A percentile compares a stretch with the other conserved stretches of the same genome.
Evolutionary conservation across 495 filamentous ascomycete species (phyloP).

Genomic region (Penicillium pulvis): DNA sequence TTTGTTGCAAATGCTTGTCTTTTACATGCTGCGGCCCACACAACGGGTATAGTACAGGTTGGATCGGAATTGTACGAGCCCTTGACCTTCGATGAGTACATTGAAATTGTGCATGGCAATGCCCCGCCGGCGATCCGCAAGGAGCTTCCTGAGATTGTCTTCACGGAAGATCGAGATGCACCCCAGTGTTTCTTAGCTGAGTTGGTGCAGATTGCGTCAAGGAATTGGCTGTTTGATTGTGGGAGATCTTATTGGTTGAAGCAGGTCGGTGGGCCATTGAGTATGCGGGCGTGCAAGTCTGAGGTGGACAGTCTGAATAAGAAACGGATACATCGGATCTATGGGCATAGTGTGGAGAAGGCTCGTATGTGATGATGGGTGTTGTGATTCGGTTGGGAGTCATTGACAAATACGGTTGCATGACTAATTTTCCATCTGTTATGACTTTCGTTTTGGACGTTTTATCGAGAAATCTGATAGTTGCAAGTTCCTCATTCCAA

Average conservation of each 20-base stretch:
- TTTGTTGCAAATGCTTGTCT: slow-evolving; percentile 45
- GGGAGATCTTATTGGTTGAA: slow-evolving; percentile 41
- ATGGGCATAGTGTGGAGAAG: slow-evolving; percentile 17
- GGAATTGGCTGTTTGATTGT: slow-evolving; percentile 43
- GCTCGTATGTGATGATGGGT: slow-evolving; percentile 19
- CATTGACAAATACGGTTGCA: background rate
- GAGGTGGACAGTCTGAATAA: slow-evolving; percentile 32
- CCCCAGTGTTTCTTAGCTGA: slow-evolving; percentile 39
- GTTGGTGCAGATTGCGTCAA: slow-evolving; percentile 35
- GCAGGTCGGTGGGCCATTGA: slow-evolving; percentile 35
- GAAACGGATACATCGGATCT: slow-evolving; percentile 26
- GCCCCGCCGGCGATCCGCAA: slow-evolving; percentile 24
- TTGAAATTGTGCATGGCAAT: slow-evolving; percentile 23
- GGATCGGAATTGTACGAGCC: slow-evolving; percentile 36
- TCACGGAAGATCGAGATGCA: slow-evolving; percentile 30
- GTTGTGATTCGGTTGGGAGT: background rate
- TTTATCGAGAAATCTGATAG: too few species aligned
- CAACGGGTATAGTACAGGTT: slow-evolving; percentile 37
- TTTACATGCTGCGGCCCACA: slow-evolving; percentile 36
- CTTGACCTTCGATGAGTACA: slow-evolving; percentile 33
- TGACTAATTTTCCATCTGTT: too few species aligned
- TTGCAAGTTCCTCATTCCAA: too few species aligned
- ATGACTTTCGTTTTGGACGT: too few species aligned
- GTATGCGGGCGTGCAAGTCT: slow-evolving; percentile 27
- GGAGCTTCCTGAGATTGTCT: slow-evolving; percentile 30